A percentile compares a stretch with the other conserved stretches of the same genome.
Evolutionary conservation across 1,139 yeast species (phyloP).

Genomic region (Pichia sp.): DNA sequence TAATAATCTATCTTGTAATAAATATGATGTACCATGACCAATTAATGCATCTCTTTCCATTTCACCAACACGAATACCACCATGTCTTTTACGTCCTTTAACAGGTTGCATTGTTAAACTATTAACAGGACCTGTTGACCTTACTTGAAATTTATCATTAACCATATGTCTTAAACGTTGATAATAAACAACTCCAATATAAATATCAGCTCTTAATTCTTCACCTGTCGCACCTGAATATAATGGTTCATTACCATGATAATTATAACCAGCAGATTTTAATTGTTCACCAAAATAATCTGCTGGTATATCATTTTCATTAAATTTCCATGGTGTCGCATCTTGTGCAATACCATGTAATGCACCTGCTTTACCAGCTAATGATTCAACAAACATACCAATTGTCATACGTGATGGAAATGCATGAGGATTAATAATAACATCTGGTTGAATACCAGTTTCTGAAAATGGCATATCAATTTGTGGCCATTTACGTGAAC

Average conservation of each 20-base stretch:
- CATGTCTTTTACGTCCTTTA: slow-evolving; percentile 97
- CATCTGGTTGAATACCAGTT: slow-evolving; percentile 94
- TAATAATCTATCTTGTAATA: slow-evolving; percentile 88
- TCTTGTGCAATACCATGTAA: slow-evolving; percentile 97
- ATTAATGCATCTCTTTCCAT: slow-evolving; percentile 99
- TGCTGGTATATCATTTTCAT: slow-evolving; percentile 91
- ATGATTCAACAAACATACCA: slow-evolving; percentile 97
- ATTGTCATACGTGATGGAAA: slow-evolving; percentile 99
- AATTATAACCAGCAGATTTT: slow-evolving; percentile 82
- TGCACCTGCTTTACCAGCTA: slow-evolving; percentile 98
- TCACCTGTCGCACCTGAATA: slow-evolving; percentile 99
- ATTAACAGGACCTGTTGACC: slow-evolving; percentile 98
- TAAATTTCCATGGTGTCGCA: slow-evolving; percentile 93
- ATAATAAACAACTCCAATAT: slow-evolving; percentile 93
- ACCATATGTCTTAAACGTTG: slow-evolving; percentile 99
- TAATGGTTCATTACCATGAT: slow-evolving; percentile 98
- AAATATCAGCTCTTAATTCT: slow-evolving; percentile 91
- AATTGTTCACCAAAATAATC: slow-evolving; percentile 96
- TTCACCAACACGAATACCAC: slow-evolving; percentile 99
- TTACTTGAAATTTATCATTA: slow-evolving; percentile 97
- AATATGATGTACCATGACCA: slow-evolving; percentile 98
- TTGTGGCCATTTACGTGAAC: slow-evolving; percentile 97
- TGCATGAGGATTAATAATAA: slow-evolving; percentile 96
- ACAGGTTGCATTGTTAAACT: slow-evolving; percentile 98
- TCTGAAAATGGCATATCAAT: slow-evolving; percentile 96